Base-by-base conservation (phyloP, 495 filamentous ascomycete species). In the Talaromyces liani region DNA sequence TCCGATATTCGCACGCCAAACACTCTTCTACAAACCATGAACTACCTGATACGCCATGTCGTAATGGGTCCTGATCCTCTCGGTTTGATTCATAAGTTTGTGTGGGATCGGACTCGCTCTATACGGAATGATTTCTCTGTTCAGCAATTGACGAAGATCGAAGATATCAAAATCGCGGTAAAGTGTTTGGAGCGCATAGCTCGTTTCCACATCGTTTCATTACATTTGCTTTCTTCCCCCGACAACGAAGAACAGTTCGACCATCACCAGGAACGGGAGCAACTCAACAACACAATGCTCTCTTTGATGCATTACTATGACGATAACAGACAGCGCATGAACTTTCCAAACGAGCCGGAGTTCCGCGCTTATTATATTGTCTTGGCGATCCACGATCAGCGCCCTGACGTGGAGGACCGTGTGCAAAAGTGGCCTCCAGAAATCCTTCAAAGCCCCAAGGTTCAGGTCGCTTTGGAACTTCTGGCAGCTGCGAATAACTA, bases 81-180 rank as follows among this genome's bases (percentile, higher is more conserved):
- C 6, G 82, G 85, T 0, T 70, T 82, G 3, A 84, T 90, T 45
- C 92, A 97, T 71, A 88, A 88, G 68, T 98, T 94, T 65, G 83
- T 98, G 18, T 97, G 95, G 91, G 93, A 98, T 72, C 85, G 95
- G 22, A 96, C 93, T 22, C 80, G 95, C 63, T 91, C 90, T 6
- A 88, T 99, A 63, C 86, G 95, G 31, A 93, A 94, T 65, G 95
- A 99, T 71, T 95, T 97, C 67, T 93, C 92, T 1, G 91, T 96
- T 59, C 92, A 97, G 67, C 87, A 90, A 66, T 79, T 92, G 34
- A 86, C 86, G 0, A 84, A 86, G 7, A 82, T 87, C 56, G 80
- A 85, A 41, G 80, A 87, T 64, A 83, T 92, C n/a, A 79, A 83
- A 34, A 80, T 81, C 10, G 84, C 85, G 4, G 85, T 97, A 1